A percentile compares a stretch with the other conserved stretches of the same genome.
phyloP scores from a whole-genome alignment of 2,329 filamentous ascomycete genomes.

The Alternaria brassicae region DNA sequence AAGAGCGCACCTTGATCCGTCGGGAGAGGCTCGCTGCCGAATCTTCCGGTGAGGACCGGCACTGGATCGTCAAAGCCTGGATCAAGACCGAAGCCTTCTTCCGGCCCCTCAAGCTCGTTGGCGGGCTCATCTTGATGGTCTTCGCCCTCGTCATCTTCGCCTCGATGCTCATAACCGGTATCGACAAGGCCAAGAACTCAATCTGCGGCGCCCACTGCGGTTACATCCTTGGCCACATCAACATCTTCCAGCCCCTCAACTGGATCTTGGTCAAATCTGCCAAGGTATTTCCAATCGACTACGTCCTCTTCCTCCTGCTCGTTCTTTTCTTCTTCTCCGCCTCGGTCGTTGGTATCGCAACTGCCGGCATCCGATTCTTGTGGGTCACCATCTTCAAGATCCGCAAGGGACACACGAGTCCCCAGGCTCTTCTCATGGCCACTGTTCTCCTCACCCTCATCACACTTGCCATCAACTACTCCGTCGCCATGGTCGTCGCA shows the following conservation, averaged over 20 bases:
- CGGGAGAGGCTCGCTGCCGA: slow-evolving; percentile 88
- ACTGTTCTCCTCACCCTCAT: slow-evolving; percentile 91
- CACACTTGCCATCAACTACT: slow-evolving; percentile 90
- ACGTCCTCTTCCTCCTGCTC: slow-evolving; percentile 84
- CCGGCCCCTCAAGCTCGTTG: slow-evolving; percentile 85
- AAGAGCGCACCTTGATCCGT: slow-evolving; percentile 90
- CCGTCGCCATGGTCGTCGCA: slow-evolving; percentile 89
- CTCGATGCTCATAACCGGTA: slow-evolving; percentile 92
- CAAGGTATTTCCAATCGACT: slow-evolving; percentile 88
- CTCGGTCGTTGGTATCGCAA: slow-evolving; percentile 84
- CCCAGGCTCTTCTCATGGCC: slow-evolving; percentile 88
- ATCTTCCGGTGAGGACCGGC: slow-evolving; percentile 76
- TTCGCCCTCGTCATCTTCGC: slow-evolving; percentile 79
- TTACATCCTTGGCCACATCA: slow-evolving; percentile 86
- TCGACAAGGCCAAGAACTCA: slow-evolving; percentile 97
- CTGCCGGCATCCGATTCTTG: slow-evolving; percentile 91
- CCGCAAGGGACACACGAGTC: slow-evolving; percentile 84
- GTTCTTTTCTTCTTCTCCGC: slow-evolving; percentile 88
- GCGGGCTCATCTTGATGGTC: slow-evolving; percentile 78
- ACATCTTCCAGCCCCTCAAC: slow-evolving; percentile 95
- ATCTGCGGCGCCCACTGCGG: slow-evolving; percentile 89
- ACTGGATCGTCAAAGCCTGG: slow-evolving; percentile 77
- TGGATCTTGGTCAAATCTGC: slow-evolving; percentile 84
- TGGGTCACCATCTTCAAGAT: slow-evolving; percentile 96
- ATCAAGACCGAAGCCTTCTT: slow-evolving; percentile 81